Base-by-base conservation (phyloP, 1,284 basidiomycete genomes). In the Apiotrichum akiyoshidainum region DNA sequence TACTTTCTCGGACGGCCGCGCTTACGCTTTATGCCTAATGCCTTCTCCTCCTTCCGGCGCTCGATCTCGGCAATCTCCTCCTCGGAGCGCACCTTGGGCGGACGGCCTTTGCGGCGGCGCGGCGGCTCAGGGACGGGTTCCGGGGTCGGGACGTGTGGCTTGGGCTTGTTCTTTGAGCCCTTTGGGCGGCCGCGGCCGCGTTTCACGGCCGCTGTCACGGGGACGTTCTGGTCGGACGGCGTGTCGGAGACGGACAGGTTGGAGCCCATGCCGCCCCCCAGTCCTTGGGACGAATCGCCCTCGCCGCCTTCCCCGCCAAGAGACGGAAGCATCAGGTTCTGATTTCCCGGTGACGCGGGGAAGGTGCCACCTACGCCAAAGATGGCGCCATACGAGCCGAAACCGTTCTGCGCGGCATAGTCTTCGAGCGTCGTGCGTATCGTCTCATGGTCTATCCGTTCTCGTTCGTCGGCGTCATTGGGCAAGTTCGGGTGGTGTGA, bases 101-200 rank as follows among this genome's bases (percentile, higher is more conserved):
- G 74, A 34, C 74, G 60, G 13, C 74, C 74, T 35, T 66, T 67
- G 2, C 58, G 50, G 2, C 56, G 56, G 44, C 57, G 51, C 2
- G 55, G 55, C 5, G 49, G 39, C 39, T 51, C 49, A 21, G 40
- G 39, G 10, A 53, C 52, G 19, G 58, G 59, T 31, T 39, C 41
- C 4, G 61, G 54, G 4, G 46, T 40, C 13, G 58, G 59, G 9
- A 49, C 40, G 13, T 45, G 47, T 7, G 68, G 63, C 35, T 68
- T 71, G 41, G 67, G 66, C 57, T 74, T 74, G 63, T 76, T 76
- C 59, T 73, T 74, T 4, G 72, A 74, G 0, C 74, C 74, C 47
- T 69, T 73, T 3, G 74, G 74, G 21, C 74, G 65, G 47, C 74
- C 74, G 21, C 73, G 64, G 9, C 71, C 70, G 10, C 68, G 61